A percentile compares a stretch with the other conserved stretches of the same genome.
Conservation (phyloP, 768 basidiomycete species). For the Roridomyces roridus region DNA sequence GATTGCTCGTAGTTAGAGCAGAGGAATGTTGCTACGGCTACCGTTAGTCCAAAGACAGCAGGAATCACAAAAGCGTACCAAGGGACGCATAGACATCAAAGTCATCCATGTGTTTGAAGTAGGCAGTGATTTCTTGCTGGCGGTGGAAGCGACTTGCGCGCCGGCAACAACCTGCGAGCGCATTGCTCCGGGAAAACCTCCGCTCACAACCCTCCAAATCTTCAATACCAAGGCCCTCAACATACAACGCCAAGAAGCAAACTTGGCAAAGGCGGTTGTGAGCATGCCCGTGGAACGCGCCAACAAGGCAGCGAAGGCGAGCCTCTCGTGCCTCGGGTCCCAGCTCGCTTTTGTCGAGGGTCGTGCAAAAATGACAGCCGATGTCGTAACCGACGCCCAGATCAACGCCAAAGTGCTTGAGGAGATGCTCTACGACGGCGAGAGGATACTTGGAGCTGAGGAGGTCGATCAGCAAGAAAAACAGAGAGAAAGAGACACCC, state of each 20-base stretch:
- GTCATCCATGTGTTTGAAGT: too few relatives aligned
- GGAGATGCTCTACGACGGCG: conserved; percentile 5
- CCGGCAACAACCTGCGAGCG: conserved; percentile 6
- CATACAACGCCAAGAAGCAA: conserved; percentile 10
- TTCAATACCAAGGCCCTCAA: conserved; percentile 19
- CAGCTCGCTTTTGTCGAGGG: background rate
- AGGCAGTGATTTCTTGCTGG: too few relatives aligned
- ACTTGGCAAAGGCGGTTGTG: conserved; percentile 20
- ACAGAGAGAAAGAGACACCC: too few relatives aligned
- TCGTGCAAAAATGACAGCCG: conserved; percentile 18
- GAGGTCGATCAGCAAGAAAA: background rate
- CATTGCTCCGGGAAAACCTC: conserved; percentile 17
- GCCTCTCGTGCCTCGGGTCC: background rate
- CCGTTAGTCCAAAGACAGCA: too few relatives aligned
- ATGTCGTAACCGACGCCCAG: conserved; percentile 17
- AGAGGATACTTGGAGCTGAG: conserved; percentile 12
- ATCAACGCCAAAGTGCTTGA: background rate
- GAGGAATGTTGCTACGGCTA: too few relatives aligned
- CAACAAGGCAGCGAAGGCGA: background rate
- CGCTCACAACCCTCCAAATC: conserved; percentile 19
- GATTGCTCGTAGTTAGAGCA: too few relatives aligned
- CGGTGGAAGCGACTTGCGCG: too few relatives aligned
- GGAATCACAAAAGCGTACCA: too few relatives aligned
- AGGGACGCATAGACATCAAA: too few relatives aligned
- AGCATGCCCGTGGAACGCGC: conserved; percentile 17